Base-by-base conservation (phyloP, 805 yeast species). In the Yamadazyma akitaensis region DNA sequence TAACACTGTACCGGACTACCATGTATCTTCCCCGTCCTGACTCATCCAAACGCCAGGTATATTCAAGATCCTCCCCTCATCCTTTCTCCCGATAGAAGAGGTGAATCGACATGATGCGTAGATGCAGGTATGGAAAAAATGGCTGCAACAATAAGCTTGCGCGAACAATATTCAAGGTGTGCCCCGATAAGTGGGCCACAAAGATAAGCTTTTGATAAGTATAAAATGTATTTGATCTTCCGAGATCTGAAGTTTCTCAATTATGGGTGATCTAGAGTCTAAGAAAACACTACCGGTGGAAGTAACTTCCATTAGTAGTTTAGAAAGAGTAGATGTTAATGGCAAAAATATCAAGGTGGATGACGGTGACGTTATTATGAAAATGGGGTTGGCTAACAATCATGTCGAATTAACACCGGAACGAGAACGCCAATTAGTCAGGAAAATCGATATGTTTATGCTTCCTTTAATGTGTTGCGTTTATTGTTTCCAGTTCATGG, bases 351-450 rank as follows among this genome's bases (percentile, higher is more conserved):
- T 51, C 25, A 32, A 33, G 5, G 17, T 51, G 3, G 39, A 47
- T 25, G 69, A 68, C 53, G 74, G 67, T 7, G 78, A 73, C 53
- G 65, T 60, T 33, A 75, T 72, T 26, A 63, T 71, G 65, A 54
- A 58, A 33, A 58, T 58, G 41, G 71, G 68, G 7, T 35, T 63
- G n/a, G 57, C 59, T 5, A 51, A 52, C 16, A 57, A 49, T 9
- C 40, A 49, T 14, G 47, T 51, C 25, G 53, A 48, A 6, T 32
- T 57, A 1, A 57, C 57, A 18, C 57, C 56, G 12, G 54, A 49
- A 41, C 47, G 53, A 4, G 51, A 53, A 37, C 52, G 42, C 17
- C 55, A 46, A 25, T 40, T 62, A 14, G 39, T 53, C 9, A n/a
- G 58, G 12, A 56, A 60, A 44, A 64, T 62, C 28, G 64, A 61